Base-by-base conservation (phyloP, 1,139 yeast species). In the Pichia inconspicua region DNA sequence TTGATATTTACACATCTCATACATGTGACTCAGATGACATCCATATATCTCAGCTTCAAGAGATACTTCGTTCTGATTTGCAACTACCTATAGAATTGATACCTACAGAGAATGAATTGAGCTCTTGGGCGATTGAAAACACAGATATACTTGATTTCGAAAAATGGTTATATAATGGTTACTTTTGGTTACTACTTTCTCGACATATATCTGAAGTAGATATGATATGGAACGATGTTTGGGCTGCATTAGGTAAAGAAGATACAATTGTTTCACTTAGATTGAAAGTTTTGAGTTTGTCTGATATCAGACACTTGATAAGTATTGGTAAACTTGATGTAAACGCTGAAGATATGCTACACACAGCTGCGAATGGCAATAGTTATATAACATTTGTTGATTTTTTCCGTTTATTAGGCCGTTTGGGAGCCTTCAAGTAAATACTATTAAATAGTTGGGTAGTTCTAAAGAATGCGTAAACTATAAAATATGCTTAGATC, bases 401-500 rank as follows among this genome's bases (percentile, higher is more conserved):
- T 55, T 70, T 74, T 53, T 76, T 71, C 5, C 61, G 66, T 44
- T 56, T 72, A n/a, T 50, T 74, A 50, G 78, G 78, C 0, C 69
- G 72, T 50, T 50, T 73, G 15, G 77, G 77, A 2, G 66, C 60
- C 40, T 53, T 67, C 27, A 51, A 41, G 30, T 36, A n/a, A 46
- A 14, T n/a, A 34, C 28, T 27, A 7, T 22, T 8, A 15, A 4
- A 8, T 19, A 8, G 22, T 22, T 22, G 5, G 5, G 22, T 22
- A 22, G 5, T 22, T 22, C n/a, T 22, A 22, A 22, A 22, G 22
- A 22, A 22, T 22, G 22, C 17, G 38, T 14, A 3, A 36, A 17
- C 69, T 73, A 90, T 58, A 90, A 83, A 62, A 90, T 90, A 65
- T 90, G 97, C 73, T 90, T 90, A 49, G 95, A 84, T 70, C 86